Percentiles rank a stretch among this genome's conserved stretches.
Conservation (phyloP, 2,329 filamentous ascomycete genomes). For the Pseudogymnoascus sp. region DNA sequence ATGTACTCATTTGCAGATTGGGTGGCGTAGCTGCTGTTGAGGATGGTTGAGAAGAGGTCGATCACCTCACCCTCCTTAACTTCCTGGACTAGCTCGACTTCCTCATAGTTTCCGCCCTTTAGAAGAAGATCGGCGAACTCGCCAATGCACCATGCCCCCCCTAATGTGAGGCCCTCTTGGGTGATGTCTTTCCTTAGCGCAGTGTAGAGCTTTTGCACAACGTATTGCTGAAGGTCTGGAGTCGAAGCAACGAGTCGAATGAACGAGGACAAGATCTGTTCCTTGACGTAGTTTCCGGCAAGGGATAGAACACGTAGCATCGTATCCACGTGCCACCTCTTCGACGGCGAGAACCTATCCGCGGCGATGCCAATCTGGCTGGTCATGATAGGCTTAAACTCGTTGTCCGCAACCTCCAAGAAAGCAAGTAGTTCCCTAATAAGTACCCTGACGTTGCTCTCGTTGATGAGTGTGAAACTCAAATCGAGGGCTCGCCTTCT, state of each 20-base stretch:
- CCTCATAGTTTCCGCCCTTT: conserved; percentile 81
- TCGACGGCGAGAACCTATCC: conserved; percentile 91
- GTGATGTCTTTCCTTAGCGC: conserved; percentile 94
- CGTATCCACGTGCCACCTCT: conserved; percentile 96
- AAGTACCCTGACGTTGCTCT: conserved; percentile 86
- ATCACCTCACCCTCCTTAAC: conserved; percentile 85
- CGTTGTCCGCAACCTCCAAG: conserved; percentile 91
- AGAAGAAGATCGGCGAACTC: conserved; percentile 92
- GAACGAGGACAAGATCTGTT: conserved; percentile 94
- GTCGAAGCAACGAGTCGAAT: conserved; percentile 92
- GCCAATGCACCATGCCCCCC: conserved; percentile 94
- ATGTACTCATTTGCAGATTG: conserved; percentile 94
- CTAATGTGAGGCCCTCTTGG: conserved; percentile 87
- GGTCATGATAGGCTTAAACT: conserved; percentile 98
- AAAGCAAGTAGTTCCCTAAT: conserved; percentile 91
- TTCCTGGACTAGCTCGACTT: conserved; percentile 73
- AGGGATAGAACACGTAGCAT: conserved; percentile 90
- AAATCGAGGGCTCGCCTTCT: conserved; percentile 89
- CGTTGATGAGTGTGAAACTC: conserved; percentile 96
- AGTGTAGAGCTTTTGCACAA: conserved; percentile 86
- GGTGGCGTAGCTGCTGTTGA: conserved; percentile 89
- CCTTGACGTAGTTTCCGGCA: conserved; percentile 94
- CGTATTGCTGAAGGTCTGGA: conserved; percentile 89
- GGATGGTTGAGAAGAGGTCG: conserved; percentile 82
- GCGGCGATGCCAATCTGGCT: conserved; percentile 96